A percentile compares a stretch with the other conserved stretches of the same genome.
These are phyloP conservation scores for Avicennia marina DNA, from an alignment of 257 asterid genomes.

Conservation along the genomic window DNA sequence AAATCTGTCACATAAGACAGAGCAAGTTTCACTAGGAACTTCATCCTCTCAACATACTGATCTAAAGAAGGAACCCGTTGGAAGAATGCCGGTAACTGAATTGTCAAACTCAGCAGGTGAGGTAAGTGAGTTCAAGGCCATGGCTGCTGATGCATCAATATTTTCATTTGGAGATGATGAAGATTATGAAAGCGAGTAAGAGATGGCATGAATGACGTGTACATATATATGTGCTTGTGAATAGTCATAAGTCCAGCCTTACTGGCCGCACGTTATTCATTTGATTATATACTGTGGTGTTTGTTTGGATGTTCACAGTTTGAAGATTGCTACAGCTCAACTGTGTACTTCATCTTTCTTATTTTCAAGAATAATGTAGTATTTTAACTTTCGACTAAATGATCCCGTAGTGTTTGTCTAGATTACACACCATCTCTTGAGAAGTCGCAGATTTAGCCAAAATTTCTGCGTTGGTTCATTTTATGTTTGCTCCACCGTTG, in stretches of 20 bases:
- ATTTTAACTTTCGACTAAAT: neutral
- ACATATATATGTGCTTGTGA: constrained; percentile 24
- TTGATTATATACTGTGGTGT: constrained; percentile 2
- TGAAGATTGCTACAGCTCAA: constrained; percentile 4
- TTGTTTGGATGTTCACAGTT: constrained; percentile 6
- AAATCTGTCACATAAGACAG: constrained; percentile 41
- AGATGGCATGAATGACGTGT: constrained; percentile 8
- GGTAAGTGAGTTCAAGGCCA: constrained; percentile 79
- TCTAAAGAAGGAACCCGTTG: constrained; percentile 39
- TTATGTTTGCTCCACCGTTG: no score
- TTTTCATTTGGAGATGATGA: constrained; percentile 93
- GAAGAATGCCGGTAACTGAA: constrained; percentile 18
- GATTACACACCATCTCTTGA: no score
- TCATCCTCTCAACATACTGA: constrained; percentile 29
- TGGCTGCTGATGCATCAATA: constrained; percentile 96
- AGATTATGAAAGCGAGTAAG: constrained; percentile 75
- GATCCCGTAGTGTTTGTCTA: no score
- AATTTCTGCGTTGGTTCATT: no score
- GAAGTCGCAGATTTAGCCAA: no score
- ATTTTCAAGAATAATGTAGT: neutral
- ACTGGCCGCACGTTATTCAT: constrained; percentile 21
- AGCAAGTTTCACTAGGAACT: constrained; percentile 49
- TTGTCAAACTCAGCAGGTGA: constrained; percentile 37
- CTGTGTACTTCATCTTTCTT: neutral
- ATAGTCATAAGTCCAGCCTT: no score